phyloP scores from a whole-genome alignment of 768 basidiomycete genomes.

The Leucocoprinus sp. region DNA sequence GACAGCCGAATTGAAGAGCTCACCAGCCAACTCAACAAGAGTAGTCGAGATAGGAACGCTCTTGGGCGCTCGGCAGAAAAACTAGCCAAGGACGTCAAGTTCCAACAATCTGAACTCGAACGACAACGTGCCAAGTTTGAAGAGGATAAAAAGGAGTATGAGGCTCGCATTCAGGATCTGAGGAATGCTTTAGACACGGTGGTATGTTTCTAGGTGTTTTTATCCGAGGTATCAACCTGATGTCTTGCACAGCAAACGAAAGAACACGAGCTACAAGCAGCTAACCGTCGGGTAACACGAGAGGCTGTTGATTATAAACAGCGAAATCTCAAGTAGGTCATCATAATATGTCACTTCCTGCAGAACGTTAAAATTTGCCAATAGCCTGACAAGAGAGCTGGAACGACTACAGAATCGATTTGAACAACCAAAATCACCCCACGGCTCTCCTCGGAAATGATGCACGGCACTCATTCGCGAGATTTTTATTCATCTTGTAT shows the following conservation, averaged over 20 bases:
- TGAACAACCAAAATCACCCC: conserved; percentile 13
- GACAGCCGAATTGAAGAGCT: conserved; percentile 73
- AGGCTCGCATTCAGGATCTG: conserved; percentile 47
- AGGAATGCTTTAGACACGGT: conserved; percentile 52
- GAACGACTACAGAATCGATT: conserved; percentile 20
- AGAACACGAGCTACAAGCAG: conserved; percentile 58
- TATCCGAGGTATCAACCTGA: background rate
- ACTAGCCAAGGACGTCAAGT: conserved; percentile 40
- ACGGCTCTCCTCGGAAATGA: conserved; percentile 7
- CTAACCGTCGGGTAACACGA: conserved; percentile 68
- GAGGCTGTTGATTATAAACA: conserved; percentile 72
- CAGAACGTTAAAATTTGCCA: background rate
- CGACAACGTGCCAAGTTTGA: conserved; percentile 55
- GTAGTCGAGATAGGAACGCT: conserved; percentile 39
- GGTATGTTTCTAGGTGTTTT: conserved; percentile 33
- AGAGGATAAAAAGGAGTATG: conserved; percentile 54
- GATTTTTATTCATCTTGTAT: background rate
- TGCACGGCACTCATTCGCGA: background rate
- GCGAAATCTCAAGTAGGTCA: conserved; percentile 53
- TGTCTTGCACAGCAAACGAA: conserved; percentile 49
- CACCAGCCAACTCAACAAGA: conserved; percentile 46
- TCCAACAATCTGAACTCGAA: conserved; percentile 53
- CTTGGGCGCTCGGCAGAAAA: conserved; percentile 33
- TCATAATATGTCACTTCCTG: background rate
- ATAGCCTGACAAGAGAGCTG: conserved; percentile 22